These are phyloP conservation scores for Botrytis fragariae DNA, from an alignment of 2,329 filamentous ascomycete species.

Conservation along the genomic window DNA sequence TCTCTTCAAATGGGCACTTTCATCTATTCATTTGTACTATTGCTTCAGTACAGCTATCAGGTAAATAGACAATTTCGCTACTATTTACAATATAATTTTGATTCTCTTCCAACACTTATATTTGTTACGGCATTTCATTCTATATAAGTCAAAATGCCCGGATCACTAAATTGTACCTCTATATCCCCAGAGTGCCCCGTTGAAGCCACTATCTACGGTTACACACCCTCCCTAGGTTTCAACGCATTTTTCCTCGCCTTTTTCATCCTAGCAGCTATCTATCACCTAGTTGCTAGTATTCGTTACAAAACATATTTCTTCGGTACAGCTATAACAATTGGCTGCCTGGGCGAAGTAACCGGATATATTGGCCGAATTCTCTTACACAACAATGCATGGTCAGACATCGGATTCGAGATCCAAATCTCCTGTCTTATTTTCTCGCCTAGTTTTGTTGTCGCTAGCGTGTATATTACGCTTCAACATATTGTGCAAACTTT, in stretches of 20 bases:
- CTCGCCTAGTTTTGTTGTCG: constrained; percentile 53
- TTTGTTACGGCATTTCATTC: neutral
- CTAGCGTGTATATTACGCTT: constrained; percentile 60
- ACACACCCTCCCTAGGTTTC: constrained; percentile 53
- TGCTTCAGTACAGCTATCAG: neutral
- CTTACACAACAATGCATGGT: constrained; percentile 52
- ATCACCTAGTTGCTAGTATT: constrained; percentile 44
- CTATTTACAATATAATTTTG: neutral
- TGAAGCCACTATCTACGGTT: constrained; percentile 43
- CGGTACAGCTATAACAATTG: constrained; percentile 44
- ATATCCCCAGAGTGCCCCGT: constrained; percentile 37
- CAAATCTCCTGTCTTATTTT: constrained; percentile 44
- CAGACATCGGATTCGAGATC: constrained; percentile 44
- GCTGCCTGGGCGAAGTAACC: constrained; percentile 52
- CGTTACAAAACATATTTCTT: constrained; percentile 55
- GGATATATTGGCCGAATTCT: constrained; percentile 55
- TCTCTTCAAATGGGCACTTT: neutral
- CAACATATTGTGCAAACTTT: constrained; percentile 28
- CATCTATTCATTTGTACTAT: neutral
- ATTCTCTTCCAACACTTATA: neutral
- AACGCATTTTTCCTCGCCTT: constrained; percentile 53
- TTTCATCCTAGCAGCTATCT: constrained; percentile 47
- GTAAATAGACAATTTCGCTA: neutral
- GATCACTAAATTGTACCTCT: constrained; percentile 29
- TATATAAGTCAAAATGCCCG: neutral